phyloP scores from a whole-genome alignment of 352 stramenopile species.

The Stramenopiles sp. region DNA sequence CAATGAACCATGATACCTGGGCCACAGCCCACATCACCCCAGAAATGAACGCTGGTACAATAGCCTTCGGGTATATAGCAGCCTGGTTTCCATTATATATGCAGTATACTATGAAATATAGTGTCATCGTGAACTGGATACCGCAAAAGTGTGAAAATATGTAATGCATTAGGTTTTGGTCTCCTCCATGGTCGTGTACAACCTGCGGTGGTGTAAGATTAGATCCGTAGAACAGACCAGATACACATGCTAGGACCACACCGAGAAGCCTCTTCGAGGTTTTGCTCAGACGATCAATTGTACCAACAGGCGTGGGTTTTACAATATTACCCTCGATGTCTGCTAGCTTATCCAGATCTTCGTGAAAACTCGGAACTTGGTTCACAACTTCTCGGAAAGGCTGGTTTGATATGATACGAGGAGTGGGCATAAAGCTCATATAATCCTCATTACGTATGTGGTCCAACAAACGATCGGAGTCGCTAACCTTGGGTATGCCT shows the following conservation, averaged over 20 bases:
- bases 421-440: conserved; percentile 4
- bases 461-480: conserved; percentile 5
- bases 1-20: conserved; percentile 27
- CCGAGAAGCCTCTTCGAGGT: conserved; percentile 19
- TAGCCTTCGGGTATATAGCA: conserved; percentile 15
- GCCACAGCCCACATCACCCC: conserved; percentile 27
- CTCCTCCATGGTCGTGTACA: conserved; percentile 20
- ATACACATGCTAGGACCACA: conserved; percentile 16
- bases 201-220: conserved; percentile 25
- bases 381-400: conserved; percentile 6
- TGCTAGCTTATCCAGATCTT: conserved; percentile 4
- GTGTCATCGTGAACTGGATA: conserved; percentile 22
- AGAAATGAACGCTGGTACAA: conserved; percentile 21
- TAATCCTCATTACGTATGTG: conserved; percentile 9
- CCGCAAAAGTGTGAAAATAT: conserved; percentile 27
- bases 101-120: conserved; percentile 25
- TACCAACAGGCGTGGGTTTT: conserved; percentile 17
- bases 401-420: conserved; percentile 6
- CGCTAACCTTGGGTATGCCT: background rate
- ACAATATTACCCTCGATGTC: conserved; percentile 14
- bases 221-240: conserved; percentile 24
- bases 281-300: conserved; percentile 17
- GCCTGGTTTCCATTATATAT: conserved; percentile 19
- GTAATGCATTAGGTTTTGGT: conserved; percentile 20
- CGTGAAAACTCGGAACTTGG: conserved; percentile 10